Percentiles rank a stretch among this genome's conserved stretches.
Evolutionary conservation across 129 eudicot species (phyloP).

Genomic region (Saposhnikovia divaricata): DNA sequence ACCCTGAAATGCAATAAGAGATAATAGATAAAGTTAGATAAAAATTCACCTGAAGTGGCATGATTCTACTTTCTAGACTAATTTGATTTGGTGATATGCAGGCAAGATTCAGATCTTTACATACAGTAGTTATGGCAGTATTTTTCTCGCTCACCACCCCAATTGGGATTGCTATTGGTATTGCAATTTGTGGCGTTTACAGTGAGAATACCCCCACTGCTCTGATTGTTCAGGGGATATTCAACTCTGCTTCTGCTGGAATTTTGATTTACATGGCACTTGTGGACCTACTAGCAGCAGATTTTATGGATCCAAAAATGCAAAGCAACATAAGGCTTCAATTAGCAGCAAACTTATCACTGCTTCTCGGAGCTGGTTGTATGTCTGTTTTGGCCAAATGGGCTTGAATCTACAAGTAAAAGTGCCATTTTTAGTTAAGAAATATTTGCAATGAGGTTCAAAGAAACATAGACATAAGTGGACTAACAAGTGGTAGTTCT

Average conservation of each 20-base stretch:
- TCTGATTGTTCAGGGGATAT: conserved; percentile 47
- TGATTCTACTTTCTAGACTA: background rate
- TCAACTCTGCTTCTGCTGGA: conserved; percentile 68
- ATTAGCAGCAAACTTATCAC: conserved; percentile 51
- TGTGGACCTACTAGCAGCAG: conserved; percentile 78
- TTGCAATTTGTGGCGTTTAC: conserved; percentile 51
- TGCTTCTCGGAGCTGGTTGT: conserved; percentile 59
- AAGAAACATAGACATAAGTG: background rate
- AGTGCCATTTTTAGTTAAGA: background rate
- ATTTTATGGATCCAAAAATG: conserved; percentile 75
- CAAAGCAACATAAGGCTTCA: conserved; percentile 55
- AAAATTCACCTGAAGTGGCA: background rate
- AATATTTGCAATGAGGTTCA: background rate
- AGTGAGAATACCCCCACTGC: conserved; percentile 47
- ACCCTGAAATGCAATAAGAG: background rate
- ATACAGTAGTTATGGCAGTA: conserved; percentile 49
- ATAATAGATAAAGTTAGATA: background rate
- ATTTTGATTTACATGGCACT: conserved; percentile 80
- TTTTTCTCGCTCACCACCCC: conserved; percentile 77
- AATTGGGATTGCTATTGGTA: conserved; percentile 57
- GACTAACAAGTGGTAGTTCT: background rate
- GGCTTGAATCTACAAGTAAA: conserved; percentile 27
- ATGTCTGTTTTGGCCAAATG: conserved; percentile 77
- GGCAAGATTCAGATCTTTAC: conserved; percentile 53
- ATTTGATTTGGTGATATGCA: conserved; percentile 3